Evolutionary conservation across 495 filamentous ascomycete species (phyloP), one percentile per base, ranked within the genome.

Genomic region (Talaromyces adpressus): DNA sequence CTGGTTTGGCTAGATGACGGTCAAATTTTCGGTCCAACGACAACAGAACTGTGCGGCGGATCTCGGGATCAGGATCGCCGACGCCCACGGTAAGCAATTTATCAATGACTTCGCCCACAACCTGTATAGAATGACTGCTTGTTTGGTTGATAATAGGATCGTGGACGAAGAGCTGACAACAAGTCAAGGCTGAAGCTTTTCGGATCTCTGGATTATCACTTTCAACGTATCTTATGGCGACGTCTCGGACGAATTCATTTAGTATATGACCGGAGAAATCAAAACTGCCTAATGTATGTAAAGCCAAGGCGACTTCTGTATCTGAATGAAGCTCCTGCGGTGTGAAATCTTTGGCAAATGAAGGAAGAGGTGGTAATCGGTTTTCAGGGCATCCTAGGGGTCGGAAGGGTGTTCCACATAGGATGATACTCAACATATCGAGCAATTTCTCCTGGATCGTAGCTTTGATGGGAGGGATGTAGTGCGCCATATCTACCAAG

Each of bases 101-200:
- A 72, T 97, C 91, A 67, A 99, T 96, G 47, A 99, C 94, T 73
- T 98, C 93, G 64, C 91, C 90, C 59, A 99, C 94, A 30, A 98
- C 93, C 72, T 96, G 91, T 14, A 97, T 90, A 0, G 94, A 93
- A 71, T 99, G 94, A 62, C 90, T 88, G 70, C 94, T 98, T 5
- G 93, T 98, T 69, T 99, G 94, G 69, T 96, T 91, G 67, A 97
- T 93, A 68, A 98, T 97, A 0, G 95, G 95, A 71, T 99, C 94
- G 63, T 89, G 85, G 9, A 97, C 90, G 69, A 97, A 97, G 47
- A 99, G 84, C 68, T 99, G 94, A 70, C 94, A 99, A 75, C 95
- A 97, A 25, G 95, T 99, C 63, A 99, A 82, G 34, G 95, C 93
- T 12, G 94, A 92, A 12, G 93, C 93, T 72, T 96, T 93, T 62